Base-by-base conservation (phyloP, 768 basidiomycete species). In the Tylopilus balloui region DNA sequence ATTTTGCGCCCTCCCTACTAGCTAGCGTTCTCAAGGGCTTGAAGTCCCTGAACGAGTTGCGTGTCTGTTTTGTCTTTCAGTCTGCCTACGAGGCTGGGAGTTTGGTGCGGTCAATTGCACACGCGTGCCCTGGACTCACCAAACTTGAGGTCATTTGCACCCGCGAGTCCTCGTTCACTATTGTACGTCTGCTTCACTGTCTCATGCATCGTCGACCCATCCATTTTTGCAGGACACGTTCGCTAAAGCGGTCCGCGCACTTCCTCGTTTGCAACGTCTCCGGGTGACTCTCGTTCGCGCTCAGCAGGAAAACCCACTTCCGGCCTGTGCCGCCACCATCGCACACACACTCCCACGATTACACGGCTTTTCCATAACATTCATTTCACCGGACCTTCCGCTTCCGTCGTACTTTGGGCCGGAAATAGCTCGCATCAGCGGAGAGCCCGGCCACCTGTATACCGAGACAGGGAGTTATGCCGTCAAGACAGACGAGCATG, bases 61-160 rank as follows among this genome's bases (percentile, higher is more conserved):
- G 76, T 45, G 77, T 88, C 36, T 71, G 78, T 14, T 88, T 88
- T 60, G 75, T 78, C 32, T 75, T 88, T 42, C 83, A 88, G 58
- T 81, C 81, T 2, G 80, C 81, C 58, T 88, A 88, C 58, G 86
- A 89, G 55, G 83, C 83, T 58, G 82, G 79, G 23, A 81, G 81
- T 55, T 69, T 88, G 49, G 71, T 89, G 28, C 78, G 83, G 38
- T 81, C 83, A 4, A 75, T 89, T 48, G 78, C 80, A 45, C 68
- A 78, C 12, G 76, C 83, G 1, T 88, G 86, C 58, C 86, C 86
- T 11, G 74, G 76, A 45, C 71, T 89, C 31, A 72, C 69, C 28
- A 77, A 81, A 59, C 71, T 89, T 8, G 79, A 85, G 53, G 66
- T 89, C 35, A 80, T 80, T 14, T 86, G 83, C 60, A 73, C 76